These are phyloP conservation scores for Neonectria faginata DNA, from an alignment of 2,329 filamentous ascomycete genomes.

Conservation along the genomic window DNA sequence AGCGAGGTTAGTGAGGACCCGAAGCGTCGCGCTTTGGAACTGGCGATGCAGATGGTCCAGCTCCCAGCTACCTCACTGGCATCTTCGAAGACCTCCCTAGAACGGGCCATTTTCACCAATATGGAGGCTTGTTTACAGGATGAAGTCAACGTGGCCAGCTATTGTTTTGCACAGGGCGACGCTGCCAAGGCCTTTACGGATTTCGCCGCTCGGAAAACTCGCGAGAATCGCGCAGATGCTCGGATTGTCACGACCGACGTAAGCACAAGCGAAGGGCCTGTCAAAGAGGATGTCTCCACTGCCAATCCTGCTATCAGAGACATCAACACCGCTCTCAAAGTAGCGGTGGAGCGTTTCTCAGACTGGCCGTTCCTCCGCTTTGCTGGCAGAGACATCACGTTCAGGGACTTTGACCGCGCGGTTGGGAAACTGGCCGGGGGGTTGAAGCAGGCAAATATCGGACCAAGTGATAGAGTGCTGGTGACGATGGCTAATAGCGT, in stretches of 20 bases:
- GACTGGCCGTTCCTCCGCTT: slow-evolving; percentile 15
- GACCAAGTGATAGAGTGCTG: slow-evolving; percentile 4
- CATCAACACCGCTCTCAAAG: slow-evolving; percentile 6
- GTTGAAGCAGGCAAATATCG: slow-evolving; percentile 1
- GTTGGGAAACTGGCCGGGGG: slow-evolving; percentile 3
- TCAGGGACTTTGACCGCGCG: not conserved
- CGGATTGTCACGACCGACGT: not conserved
- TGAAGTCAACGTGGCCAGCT: slow-evolving; percentile 18
- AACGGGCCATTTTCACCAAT: slow-evolving; percentile 12
- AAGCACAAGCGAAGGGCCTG: not conserved
- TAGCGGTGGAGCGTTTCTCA: slow-evolving; percentile 1
- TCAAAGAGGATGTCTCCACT: not conserved
- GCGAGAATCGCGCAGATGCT: not conserved
- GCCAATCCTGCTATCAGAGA: not conserved
- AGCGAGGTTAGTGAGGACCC: slow-evolving; percentile 18
- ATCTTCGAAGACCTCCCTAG: slow-evolving; percentile 12
- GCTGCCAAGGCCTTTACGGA: slow-evolving; percentile 15
- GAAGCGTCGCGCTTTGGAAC: slow-evolving; percentile 8
- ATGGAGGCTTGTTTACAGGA: slow-evolving; percentile 17
- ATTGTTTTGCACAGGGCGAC: slow-evolving; percentile 20
- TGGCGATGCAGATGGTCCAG: not conserved
- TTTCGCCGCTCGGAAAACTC: slow-evolving; percentile 7
- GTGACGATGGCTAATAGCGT: slow-evolving; percentile 19
- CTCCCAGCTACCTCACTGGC: slow-evolving; percentile 9
- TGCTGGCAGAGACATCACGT: slow-evolving; percentile 6